Evolutionary conservation across 768 basidiomycete genomes (phyloP).

Genomic region (Lactarius hatsudake): DNA sequence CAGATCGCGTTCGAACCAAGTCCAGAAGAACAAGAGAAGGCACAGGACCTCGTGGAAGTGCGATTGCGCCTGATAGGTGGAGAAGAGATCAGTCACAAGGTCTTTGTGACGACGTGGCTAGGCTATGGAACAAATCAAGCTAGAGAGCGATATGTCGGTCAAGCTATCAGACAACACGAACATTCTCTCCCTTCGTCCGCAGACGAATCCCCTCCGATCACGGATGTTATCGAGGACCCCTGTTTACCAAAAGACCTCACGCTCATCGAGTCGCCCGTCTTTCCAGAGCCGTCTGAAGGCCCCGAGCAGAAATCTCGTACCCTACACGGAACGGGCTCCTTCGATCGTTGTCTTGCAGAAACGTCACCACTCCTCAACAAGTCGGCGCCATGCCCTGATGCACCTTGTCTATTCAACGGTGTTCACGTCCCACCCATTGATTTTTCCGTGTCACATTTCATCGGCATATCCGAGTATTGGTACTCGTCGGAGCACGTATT

Average conservation of each 20-base stretch:
- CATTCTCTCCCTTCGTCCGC: conserved; percentile 33
- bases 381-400: conserved; percentile 72
- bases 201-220: conserved; percentile 24
- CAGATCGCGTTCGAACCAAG: conserved; percentile 97
- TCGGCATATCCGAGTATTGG: conserved; percentile 99
- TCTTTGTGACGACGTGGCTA: conserved; percentile 98
- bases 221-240: conserved; percentile 68
- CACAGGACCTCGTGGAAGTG: conserved; percentile 74
- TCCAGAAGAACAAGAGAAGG: conserved; percentile 47
- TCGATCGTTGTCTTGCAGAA: conserved; percentile 73
- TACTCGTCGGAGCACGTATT: conserved; percentile 98
- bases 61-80: conserved; percentile 79
- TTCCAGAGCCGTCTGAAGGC: conserved; percentile 37
- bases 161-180: conserved; percentile 59
- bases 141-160: conserved; percentile 85
- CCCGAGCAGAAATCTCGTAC: conserved; percentile 55
- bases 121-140: conserved; percentile 98
- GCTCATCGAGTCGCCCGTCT: conserved; percentile 56
- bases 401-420: conserved; percentile 91
- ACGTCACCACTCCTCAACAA: conserved; percentile 84
- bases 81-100: conserved; percentile 82
- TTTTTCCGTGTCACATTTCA: conserved; percentile 89
- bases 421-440: conserved; percentile 92
- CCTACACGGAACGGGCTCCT: conserved; percentile 85
- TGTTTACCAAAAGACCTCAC: conserved; percentile 81